These are phyloP conservation scores for Parastagonospora avenae DNA, from an alignment of 2,329 filamentous ascomycete genomes.

Conservation along the genomic window DNA sequence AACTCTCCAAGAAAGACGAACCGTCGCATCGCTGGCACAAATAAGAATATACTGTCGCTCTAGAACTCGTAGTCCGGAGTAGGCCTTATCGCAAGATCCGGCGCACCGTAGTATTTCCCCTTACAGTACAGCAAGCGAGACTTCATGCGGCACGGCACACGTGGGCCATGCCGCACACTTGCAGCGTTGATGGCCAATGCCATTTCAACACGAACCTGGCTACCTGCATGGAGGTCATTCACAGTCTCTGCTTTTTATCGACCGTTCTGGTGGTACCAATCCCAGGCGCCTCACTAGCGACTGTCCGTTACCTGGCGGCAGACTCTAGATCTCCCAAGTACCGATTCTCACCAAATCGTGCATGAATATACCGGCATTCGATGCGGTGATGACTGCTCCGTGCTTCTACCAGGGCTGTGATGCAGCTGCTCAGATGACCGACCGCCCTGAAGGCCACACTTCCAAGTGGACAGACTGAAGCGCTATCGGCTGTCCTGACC, in stretches of 20 bases:
- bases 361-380: conserved; percentile 5
- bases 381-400: conserved; percentile 27
- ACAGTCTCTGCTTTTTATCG: conserved; percentile 19
- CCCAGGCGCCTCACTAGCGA: conserved; percentile 13
- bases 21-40: not conserved
- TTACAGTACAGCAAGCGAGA: conserved; percentile 22
- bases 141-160: conserved; percentile 17
- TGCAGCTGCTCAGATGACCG: conserved; percentile 32
- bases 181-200: conserved; percentile 19
- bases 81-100: conserved; percentile 31
- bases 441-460: conserved; percentile 7
- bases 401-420: conserved; percentile 10
- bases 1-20: too few species aligned
- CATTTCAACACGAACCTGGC: conserved; percentile 17
- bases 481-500: conserved; percentile 1
- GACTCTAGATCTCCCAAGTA: not conserved
- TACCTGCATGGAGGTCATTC: conserved; percentile 11
- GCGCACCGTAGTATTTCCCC: conserved; percentile 21
- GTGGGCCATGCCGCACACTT: conserved; percentile 13
- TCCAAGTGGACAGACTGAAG: conserved; percentile 6
- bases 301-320: conserved; percentile 5
- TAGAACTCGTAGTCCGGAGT: conserved; percentile 8
- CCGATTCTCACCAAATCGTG: not conserved
- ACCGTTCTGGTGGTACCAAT: conserved; percentile 21
- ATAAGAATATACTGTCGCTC: conserved; percentile 10